Base-by-base conservation (phyloP, 768 basidiomycete species). In the Paxillus involutus region DNA sequence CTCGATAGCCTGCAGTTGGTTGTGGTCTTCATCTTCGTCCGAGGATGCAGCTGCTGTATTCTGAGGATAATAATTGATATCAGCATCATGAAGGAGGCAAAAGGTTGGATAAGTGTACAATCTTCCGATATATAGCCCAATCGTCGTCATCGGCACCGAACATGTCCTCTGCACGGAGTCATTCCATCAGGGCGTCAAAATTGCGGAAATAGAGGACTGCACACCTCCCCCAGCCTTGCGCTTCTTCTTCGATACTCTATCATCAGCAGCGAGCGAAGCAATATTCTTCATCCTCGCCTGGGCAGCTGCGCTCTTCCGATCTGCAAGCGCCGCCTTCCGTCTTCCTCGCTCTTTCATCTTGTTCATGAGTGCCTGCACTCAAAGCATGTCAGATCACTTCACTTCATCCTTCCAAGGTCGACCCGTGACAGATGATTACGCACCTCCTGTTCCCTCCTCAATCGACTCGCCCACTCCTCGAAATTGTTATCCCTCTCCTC, bases 261-360 rank as follows among this genome's bases (percentile, higher is more conserved):
- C 90, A 55, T 98, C 97, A 2, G 86, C 86, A 0, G 97, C 96
- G 37, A 99, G 75, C 44, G 83, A 88, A 1, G 96, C 93, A 35
- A 99, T 97, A 57, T 83, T 91, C 75, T 96, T 96, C 96, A 98
- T 97, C 59, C 95, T 76, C 30, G 89, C 91, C 70, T 98, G 97
- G 0, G 95, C 87, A 16, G 93, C 95, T 12, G 95, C 92, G 59
- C 92, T 94, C 73, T 98, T 97, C 48, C 97, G 76, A 68, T 99
- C 94, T 29, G 79, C 86, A 44, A 98, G 73, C 13, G 94, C 94
- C 0, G 87, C 89, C 63, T 83, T 88, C 42, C 89, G 75, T 53
- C 90, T 79, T 37, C 83, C 82, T 44, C 97, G 80, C 19, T 91
- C 92, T 63, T 89, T 92, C 72, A 98, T 93, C 60, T 88, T 86